phyloP scores from a whole-genome alignment of 352 stramenopile genomes.

The Pythium sp. region DNA sequence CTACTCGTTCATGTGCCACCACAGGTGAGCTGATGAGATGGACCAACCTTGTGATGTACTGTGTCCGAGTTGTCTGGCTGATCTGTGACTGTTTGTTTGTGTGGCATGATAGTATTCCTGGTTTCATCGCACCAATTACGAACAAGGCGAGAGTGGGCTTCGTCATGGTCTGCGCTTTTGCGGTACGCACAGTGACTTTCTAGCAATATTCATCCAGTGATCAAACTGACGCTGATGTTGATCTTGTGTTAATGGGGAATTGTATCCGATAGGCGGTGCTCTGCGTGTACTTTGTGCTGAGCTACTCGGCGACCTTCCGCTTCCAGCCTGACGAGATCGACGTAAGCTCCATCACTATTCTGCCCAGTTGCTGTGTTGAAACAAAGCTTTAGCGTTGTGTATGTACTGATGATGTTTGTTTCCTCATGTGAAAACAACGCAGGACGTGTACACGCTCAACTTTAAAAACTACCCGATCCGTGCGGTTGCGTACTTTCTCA shows the following conservation, averaged over 20 bases:
- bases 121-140: constrained; percentile 76
- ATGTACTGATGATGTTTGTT: constrained; percentile 5
- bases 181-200: constrained; percentile 35
- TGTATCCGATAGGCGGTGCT: constrained; percentile 52
- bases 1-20: constrained; percentile 91
- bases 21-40: constrained; percentile 45
- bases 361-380: not conserved
- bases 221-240: not conserved
- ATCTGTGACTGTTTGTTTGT: constrained; percentile 6
- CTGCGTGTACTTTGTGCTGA: constrained; percentile 78
- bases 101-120: constrained; percentile 52
- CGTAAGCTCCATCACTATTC: constrained; percentile 26
- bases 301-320: constrained; percentile 72
- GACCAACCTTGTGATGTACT: not conserved
- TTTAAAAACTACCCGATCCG: constrained; percentile 81
- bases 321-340: constrained; percentile 79
- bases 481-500: constrained; percentile 84
- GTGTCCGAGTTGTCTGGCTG: not conserved
- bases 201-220: not conserved
- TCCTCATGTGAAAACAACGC: not conserved
- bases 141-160: constrained; percentile 74
- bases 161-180: constrained; percentile 63
- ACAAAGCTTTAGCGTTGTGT: too few relatives aligned
- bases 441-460: constrained; percentile 90
- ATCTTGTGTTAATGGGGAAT: not conserved